Base-by-base conservation (phyloP, 108 stramenopile genomes). In the Chaetoceros muelleri region DNA sequence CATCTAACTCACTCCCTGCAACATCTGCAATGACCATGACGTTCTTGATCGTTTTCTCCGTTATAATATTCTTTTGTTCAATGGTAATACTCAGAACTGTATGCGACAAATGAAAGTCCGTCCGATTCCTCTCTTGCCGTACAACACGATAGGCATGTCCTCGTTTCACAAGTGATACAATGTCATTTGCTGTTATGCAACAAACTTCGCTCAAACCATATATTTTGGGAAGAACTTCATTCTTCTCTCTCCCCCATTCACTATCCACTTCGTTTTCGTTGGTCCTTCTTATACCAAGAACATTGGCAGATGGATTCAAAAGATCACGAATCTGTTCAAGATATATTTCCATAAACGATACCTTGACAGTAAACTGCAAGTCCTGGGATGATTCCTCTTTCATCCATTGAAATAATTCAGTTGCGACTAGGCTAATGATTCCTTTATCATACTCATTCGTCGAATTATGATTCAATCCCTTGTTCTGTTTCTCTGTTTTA, bases 301-400 rank as follows among this genome's bases (percentile, higher is more conserved):
- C 5, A 10, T 13, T 5, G 5, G 5, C 13, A 5, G 34, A 40
- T 10, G 81, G 83, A 57, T 72, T 71, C 45, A 99, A 70, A 58
- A 99, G 69, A 73, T 99, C 98, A 21, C 70, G 57, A 5, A 97
- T 73, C 48, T 83, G 71, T 68, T 99, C 98, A 22, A 96, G 68
- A 75, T 97, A 96, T 46, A 99, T 90, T 70, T 99, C 98, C 16
- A 97, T 81, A 65, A 77, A 96, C 16, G 91, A 94, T 50, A 87
- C 85, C 16, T 87, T 75, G 16, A 95, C 53, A 22, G 82, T 68
- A 49, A 79, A 95, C 59, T 93, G 78, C 76, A 2, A 75, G 45
- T 28, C 76, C 56, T 1, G 72, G 81, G 55, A 85, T 85, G 78
- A 89, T 82, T 53, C 92, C 85, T 46, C 19, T 30, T 44, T 65